Base-by-base conservation (phyloP, 2,329 filamentous ascomycete species). In the Alternaria postmessia region DNA sequence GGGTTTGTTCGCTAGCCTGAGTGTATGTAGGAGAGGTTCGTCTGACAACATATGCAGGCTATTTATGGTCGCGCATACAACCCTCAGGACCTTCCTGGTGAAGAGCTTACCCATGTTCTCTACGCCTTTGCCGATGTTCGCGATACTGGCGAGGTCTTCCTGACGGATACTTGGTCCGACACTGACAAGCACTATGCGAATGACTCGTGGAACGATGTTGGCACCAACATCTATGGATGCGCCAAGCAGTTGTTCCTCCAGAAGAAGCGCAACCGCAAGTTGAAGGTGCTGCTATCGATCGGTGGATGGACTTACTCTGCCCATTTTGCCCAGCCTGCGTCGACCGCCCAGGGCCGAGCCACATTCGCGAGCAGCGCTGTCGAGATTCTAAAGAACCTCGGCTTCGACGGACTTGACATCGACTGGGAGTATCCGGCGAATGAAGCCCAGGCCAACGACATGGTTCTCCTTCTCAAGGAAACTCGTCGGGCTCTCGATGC, bases 161-260 rank as follows among this genome's bases (percentile, higher is more conserved):
- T 79, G n/a, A 69, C 75, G 1, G 77, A 79, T 46, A 71, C 73
- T 5, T 79, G 73, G 71, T 67, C 76, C 34, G 77, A 79, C 54
- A 72, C 66, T 14, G 75, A 79, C 56, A 78, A 78, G 66, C 77
- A 78, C 63, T 79, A 78, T 56, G 42, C 70, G 5, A 70, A 57
- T 20, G 77, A 79, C 54, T 79, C 77, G 0, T 79, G 77, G 77
- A 78, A 78, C 41, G 77, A 79, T 63, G 70, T 75, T 12, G 77
- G 77, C 24, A 78, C 56, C 41, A 78, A 79, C 46, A 67, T 77
- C 8, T 79, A 79, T 57, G 77, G 77, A 16, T 78, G 75, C 60
- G 69, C 68, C 8, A 79, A 79, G 64, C 77, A 78, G 59, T 63
- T 79, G 3, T 76, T 72, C 51, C 68, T 79, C 2, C 66, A 70